Conservation (phyloP, 2,329 filamentous ascomycete species). For the Daldinia eschscholtzii region DNA sequence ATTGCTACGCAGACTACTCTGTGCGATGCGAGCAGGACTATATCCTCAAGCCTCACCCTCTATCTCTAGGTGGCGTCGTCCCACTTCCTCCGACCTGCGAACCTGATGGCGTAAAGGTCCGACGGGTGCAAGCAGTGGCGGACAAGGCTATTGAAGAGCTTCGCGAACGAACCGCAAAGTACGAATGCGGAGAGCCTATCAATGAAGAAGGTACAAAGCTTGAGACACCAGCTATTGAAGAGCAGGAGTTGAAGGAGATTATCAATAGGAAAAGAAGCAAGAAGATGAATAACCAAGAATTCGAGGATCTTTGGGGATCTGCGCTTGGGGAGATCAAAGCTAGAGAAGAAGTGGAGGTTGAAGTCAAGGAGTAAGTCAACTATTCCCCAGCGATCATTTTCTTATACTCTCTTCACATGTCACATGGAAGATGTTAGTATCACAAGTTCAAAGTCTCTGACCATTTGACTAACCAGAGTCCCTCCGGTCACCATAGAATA, state of each 20-base stretch:
- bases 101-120: conserved; percentile 91
- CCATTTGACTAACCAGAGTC: conserved; percentile 86
- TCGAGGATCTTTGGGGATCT: conserved; percentile 86
- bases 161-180: conserved; percentile 85
- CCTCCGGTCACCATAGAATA: conserved; percentile 78
- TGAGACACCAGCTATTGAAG: conserved; percentile 70
- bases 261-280: conserved; percentile 82
- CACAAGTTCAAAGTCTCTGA: conserved; percentile 59
- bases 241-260: conserved; percentile 81
- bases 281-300: conserved; percentile 87
- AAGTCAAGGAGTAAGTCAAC: conserved; percentile 66
- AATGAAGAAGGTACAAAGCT: conserved; percentile 71
- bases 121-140: conserved; percentile 87
- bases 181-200: conserved; percentile 83
- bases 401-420: conserved; percentile 29
- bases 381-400: conserved; percentile 44
- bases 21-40: conserved; percentile 90
- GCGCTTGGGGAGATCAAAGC: conserved; percentile 78
- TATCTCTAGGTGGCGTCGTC: conserved; percentile 82
- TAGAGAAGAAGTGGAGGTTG: conserved; percentile 71
- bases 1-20: conserved; percentile 83
- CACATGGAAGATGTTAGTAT: conserved; percentile 44
- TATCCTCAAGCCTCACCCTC: conserved; percentile 83
- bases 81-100: conserved; percentile 93
- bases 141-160: conserved; percentile 90